phyloP scores from a whole-genome alignment of 2,329 filamentous ascomycete species.

The Talaromyces sp. region DNA sequence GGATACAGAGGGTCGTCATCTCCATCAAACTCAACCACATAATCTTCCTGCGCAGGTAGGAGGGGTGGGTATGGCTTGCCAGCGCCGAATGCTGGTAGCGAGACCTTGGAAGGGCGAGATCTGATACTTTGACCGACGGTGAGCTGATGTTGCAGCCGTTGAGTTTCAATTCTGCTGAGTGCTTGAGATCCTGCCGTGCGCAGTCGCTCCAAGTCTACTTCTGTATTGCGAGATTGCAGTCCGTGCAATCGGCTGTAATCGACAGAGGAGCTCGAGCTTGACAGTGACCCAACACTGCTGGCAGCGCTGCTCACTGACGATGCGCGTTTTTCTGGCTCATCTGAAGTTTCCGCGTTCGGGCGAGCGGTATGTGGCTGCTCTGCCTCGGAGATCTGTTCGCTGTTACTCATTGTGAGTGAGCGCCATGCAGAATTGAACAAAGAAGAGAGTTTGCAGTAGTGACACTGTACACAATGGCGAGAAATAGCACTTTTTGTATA shows the following conservation, averaged over 20 bases:
- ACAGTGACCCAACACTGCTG: not conserved
- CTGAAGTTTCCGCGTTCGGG: not conserved
- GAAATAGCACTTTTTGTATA: not conserved
- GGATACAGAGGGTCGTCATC: conserved; percentile 77
- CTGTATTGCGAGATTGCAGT: conserved; percentile 26
- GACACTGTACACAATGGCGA: not conserved
- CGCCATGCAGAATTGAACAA: not conserved
- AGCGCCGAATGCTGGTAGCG: conserved; percentile 42
- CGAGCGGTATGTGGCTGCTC: not conserved
- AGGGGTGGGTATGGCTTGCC: conserved; percentile 54
- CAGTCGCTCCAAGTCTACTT: conserved; percentile 26
- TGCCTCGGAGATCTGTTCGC: not conserved
- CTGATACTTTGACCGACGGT: conserved; percentile 34
- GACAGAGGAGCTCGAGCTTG: conserved; percentile 16
- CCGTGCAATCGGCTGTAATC: conserved; percentile 22
- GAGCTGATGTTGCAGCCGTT: conserved; percentile 33
- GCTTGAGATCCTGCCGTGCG: conserved; percentile 19
- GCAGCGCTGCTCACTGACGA: not conserved
- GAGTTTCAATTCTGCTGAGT: conserved; percentile 26
- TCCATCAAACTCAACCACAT: conserved; percentile 70
- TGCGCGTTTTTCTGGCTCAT: not conserved
- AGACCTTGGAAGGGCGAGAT: conserved; percentile 21
- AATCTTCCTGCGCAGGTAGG: conserved; percentile 52
- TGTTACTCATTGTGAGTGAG: not conserved
- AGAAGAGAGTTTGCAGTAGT: not conserved